Base-by-base conservation (phyloP, 2,329 filamentous ascomycete species). In the Cercospora zeae-maydis region DNA sequence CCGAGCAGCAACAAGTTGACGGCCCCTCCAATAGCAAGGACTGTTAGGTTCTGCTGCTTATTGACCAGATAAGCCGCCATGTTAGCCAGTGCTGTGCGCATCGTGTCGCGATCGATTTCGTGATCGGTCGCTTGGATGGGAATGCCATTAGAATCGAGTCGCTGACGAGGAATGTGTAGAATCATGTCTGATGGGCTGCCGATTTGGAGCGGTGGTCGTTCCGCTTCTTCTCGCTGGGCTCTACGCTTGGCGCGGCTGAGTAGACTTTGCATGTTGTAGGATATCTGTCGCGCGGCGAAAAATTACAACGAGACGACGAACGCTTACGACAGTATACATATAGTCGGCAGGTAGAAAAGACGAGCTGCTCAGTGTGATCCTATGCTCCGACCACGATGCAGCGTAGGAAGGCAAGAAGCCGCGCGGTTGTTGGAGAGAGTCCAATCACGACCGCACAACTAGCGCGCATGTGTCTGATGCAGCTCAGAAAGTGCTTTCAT, bases 1-100 rank as follows among this genome's bases (percentile, higher is more conserved):
- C 27, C 36, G 16, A 55, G 42, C n/a, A 57, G 27, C 53, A 62
- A 34, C 3, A 49, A 27, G 33, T 58, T 62, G 51, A 57, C 52
- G 19, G 45, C 59, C 31, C 59, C 59, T 14, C 59, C 59, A 14
- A 62, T 30, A 6, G 39, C 59, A 10, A 61, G 30, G n/a, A 57
- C 21, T 27, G 36, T 47, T 11, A 60, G 34, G 21, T 31, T 39
- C 34, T 60, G 30, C 13, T 31, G 24, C 36, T 42, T 60, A n/a
- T 30, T 33, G 6, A 7, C 11, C 58, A 60, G 34, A 27, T 53
- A 60, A 16, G 30, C 47, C 33, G 21, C 47, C 45, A 60, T 37
- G 24, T 54, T 36, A 2, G 33, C 27, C 30, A 60, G 30, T 30
- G 58, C 58, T n/a, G 24, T 21, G 11, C 31, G 47, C 45, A 60